Conservation (phyloP, 1,284 basidiomycete species). For the Porodaedalea pini region DNA sequence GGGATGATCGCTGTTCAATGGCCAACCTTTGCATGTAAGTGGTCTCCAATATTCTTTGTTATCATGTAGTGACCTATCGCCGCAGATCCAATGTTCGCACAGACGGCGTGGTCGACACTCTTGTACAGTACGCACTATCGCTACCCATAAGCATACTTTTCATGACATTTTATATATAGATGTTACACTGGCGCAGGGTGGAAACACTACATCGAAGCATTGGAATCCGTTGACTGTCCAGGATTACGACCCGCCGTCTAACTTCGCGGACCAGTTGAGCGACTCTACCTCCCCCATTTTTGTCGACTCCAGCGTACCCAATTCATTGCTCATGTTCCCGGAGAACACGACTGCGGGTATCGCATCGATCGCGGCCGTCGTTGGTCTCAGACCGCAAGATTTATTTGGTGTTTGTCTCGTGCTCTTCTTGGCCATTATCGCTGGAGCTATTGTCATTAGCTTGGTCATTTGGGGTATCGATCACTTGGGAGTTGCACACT, state of each 20-base stretch:
- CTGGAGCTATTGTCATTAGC: slow-evolving; percentile 66
- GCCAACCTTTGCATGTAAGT: slow-evolving; percentile 87
- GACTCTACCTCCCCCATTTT: slow-evolving; percentile 74
- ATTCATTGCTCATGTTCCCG: slow-evolving; percentile 72
- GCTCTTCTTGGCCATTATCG: slow-evolving; percentile 80
- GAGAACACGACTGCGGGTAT: slow-evolving; percentile 61
- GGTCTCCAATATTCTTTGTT: slow-evolving; percentile 32
- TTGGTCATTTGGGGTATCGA: slow-evolving; percentile 73
- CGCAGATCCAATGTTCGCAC: slow-evolving; percentile 79
- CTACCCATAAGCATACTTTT: slow-evolving; percentile 9
- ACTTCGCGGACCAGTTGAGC: slow-evolving; percentile 68
- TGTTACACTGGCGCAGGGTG: slow-evolving; percentile 59
- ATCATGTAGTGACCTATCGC: slow-evolving; percentile 18
- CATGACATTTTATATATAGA: slow-evolving; percentile 45
- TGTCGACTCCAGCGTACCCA: slow-evolving; percentile 65
- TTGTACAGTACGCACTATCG: slow-evolving; percentile 64
- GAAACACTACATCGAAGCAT: slow-evolving; percentile 43
- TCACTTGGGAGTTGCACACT: slow-evolving; percentile 40
- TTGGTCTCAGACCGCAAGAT: slow-evolving; percentile 80
- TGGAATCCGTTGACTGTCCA: slow-evolving; percentile 64
- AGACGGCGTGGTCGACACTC: slow-evolving; percentile 85
- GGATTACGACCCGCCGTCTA: slow-evolving; percentile 58
- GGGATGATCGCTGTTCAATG: slow-evolving; percentile 93
- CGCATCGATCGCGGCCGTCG: slow-evolving; percentile 71
- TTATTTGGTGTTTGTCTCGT: slow-evolving; percentile 82